Evolutionary conservation across 2,329 filamentous ascomycete genomes (phyloP).

Genomic region (Phoma sp.): DNA sequence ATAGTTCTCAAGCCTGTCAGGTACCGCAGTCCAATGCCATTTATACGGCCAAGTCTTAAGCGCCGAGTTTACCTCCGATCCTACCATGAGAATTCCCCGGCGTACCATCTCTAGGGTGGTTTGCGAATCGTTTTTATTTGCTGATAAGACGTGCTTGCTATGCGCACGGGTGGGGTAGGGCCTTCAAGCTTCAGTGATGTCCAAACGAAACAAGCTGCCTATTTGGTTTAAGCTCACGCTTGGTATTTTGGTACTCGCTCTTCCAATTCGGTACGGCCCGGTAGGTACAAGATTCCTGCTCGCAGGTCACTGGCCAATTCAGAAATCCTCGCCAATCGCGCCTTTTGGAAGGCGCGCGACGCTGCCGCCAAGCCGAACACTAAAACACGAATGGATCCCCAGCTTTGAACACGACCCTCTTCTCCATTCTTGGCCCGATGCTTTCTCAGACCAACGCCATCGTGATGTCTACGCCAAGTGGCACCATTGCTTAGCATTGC

Average conservation of each 20-base stretch:
- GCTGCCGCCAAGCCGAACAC: slow-evolving; percentile 2
- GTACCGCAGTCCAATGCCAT: no score
- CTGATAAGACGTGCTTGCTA: slow-evolving; percentile 11
- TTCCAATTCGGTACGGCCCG: slow-evolving; percentile 9
- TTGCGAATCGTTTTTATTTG: background rate
- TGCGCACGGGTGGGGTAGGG: background rate
- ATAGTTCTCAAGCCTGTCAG: no score
- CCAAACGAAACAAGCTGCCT: slow-evolving; percentile 11
- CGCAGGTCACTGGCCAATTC: background rate
- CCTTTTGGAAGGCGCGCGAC: background rate
- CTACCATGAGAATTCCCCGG: no score
- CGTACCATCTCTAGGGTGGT: background rate
- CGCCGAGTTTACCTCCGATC: no score
- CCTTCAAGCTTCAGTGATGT: background rate
- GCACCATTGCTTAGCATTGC: slow-evolving; percentile 12
- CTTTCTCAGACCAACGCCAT: background rate
- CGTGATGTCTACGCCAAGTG: slow-evolving; percentile 1
- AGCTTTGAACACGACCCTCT: background rate
- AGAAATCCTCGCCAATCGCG: slow-evolving; percentile 1
- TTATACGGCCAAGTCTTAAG: no score
- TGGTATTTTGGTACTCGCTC: background rate
- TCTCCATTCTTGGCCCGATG: slow-evolving; percentile 1
- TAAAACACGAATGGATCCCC: background rate
- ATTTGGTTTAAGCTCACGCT: slow-evolving; percentile 15
- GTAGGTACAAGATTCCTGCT: background rate